Evolutionary conservation across 164 flowering plant species (phyloP), one percentile per base, ranked within the genome.

Genomic region (Saururus chinensis): DNA sequence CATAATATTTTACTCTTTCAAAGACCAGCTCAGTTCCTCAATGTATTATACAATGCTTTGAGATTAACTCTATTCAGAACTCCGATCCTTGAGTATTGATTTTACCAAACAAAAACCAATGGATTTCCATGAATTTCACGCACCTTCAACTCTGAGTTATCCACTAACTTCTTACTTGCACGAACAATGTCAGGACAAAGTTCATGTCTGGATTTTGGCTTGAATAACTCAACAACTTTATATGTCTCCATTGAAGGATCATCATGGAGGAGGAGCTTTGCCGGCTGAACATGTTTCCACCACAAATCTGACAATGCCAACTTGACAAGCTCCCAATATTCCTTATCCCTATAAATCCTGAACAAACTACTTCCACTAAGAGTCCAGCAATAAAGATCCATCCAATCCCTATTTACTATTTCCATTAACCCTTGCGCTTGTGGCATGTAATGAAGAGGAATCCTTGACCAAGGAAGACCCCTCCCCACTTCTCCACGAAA

Each of bases 361-460:
- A 87, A 82, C 49, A 87, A 71, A 73, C 81, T 85, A 67, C 88
- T 82, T 4, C 88, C 88, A 37, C 75, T 82, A 11, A 67, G 72
- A 52, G 90, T 87, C 90, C 87, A 85, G 48, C 73, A 75, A 70
- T 87, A 87, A 40, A 85, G 71, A 70, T 87, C 84, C 87, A 83
- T 78, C 90, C 95, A 87, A 63, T 87, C 80, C 45, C 66, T 73
- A 57, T 85, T 85, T 69, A 81, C 41, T 48, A 87, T 83, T 53
- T 87, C 90, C 95, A 87, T 75, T 59, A 82, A 67, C 22, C 90
- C 90, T 41, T 85, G 95, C 58, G 84, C 88, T 67, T 85, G 90
- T 7, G 95, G 95, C 60, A 87, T 74, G 68, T 45, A 80, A 51
- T 83, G 62, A 53, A 73, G 66, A 23, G 88, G 93, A 7, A 87